Conservation (phyloP, 805 yeast species). For the Lachancea cidri region DNA sequence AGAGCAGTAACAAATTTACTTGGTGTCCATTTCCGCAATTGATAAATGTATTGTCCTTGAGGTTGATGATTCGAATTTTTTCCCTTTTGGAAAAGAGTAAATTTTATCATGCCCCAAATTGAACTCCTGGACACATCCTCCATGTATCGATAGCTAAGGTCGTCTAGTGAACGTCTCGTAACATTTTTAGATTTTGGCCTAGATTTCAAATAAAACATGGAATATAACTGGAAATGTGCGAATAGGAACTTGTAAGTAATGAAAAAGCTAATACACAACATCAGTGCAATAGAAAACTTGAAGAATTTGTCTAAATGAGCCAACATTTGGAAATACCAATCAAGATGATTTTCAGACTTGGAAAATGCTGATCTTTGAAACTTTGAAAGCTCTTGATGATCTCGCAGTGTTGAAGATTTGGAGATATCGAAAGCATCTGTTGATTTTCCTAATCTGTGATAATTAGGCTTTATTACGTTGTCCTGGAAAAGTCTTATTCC, state of each 20-base stretch:
- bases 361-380: conserved; percentile 8
- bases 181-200: conserved; percentile 18
- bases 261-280: conserved; percentile 14
- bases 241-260: conserved; percentile 19
- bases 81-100: conserved; percentile 10
- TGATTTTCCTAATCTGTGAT: conserved; percentile 13
- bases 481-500: conserved; percentile 26
- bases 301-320: conserved; percentile 14
- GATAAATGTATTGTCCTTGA: conserved; percentile 42
- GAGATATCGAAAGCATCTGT: conserved; percentile 28
- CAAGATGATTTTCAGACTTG: not conserved
- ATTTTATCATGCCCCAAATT: conserved; percentile 20
- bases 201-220: conserved; percentile 17
- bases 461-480: conserved; percentile 25
- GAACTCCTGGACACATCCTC: conserved; percentile 20
- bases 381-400: conserved; percentile 15
- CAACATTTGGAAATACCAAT: conserved; percentile 14
- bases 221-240: conserved; percentile 19
- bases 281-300: conserved; percentile 3
- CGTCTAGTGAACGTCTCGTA: conserved; percentile 15
- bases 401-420: conserved; percentile 20
- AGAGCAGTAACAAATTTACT: conserved; percentile 49
- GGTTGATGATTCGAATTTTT: conserved; percentile 13
- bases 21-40: conserved; percentile 63
- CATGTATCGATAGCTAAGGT: conserved; percentile 16